A percentile compares a stretch with the other conserved stretches of the same genome.
Evolutionary conservation across 148 eudicot genomes (phyloP).

Genomic region (Silene conica): DNA sequence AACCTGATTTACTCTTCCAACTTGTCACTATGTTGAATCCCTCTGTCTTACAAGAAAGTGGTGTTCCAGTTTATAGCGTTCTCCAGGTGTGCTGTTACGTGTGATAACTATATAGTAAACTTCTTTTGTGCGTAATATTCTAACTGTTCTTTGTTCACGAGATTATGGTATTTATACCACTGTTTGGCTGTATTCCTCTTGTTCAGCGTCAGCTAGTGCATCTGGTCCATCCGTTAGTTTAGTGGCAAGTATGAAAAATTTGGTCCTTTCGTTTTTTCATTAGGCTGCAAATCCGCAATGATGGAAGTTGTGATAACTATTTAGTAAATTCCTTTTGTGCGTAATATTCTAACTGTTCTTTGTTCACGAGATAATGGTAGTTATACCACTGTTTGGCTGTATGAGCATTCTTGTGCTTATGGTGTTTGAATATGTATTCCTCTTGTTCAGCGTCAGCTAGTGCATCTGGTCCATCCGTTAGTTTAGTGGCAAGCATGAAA

Average conservation of each 20-base stretch:
- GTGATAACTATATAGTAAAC: constrained; percentile 1
- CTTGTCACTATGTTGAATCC: constrained; percentile 99
- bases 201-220: not conserved
- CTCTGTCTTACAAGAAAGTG: constrained; percentile 77
- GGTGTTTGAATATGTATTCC: not conserved
- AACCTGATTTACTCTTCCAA: constrained; percentile 96
- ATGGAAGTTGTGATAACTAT: constrained; percentile 4
- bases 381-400: not conserved
- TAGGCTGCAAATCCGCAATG: not conserved
- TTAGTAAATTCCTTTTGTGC: not conserved
- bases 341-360: not conserved
- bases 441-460: not conserved
- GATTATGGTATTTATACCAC: not conserved
- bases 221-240: not conserved
- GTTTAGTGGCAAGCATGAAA: not conserved
- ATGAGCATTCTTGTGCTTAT: not conserved
- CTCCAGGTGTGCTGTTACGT: constrained; percentile 54
- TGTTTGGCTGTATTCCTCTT: not conserved
- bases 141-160: not conserved
- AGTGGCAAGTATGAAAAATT: not conserved
- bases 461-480: not conserved
- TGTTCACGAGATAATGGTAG: not conserved
- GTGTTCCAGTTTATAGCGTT: constrained; percentile 88
- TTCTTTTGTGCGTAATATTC: not conserved
- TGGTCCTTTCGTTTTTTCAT: not conserved